Base-by-base conservation (phyloP, 148 eudicot genomes). In the Mesembryanthemum crystallinum region DNA sequence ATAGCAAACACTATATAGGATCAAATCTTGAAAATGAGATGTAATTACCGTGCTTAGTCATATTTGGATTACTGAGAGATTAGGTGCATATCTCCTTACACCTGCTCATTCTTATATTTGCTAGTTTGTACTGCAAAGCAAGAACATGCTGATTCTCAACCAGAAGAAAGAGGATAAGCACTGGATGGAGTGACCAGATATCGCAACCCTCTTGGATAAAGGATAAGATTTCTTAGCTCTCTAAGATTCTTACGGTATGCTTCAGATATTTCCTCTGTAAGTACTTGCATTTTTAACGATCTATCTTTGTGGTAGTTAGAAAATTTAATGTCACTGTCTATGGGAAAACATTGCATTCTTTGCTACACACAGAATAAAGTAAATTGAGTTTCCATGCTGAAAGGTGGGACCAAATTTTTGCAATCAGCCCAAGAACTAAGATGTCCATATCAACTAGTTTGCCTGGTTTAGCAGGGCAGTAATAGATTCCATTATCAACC, bases 181-280 rank as follows among this genome's bases (percentile, higher is more conserved):
- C 52, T 28, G 23, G 49, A 49, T 37, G 66, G 64, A 49, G 69
- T 77, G 47, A 72, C 71, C 64, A 77, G 80, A 72, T n/a, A 61
- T 72, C 58, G 27, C 77, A 73, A 69, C 21, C 74, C 70, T 67
- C 45, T 60, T 62, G 83, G 77, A 77, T 77, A 76, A 33, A 77
- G 58, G 74, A 81, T 81, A 76, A 77, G 80, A 81, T 81, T 72
- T 77, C 80, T 72, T 76, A 81, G 77, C 76, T 33, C 52, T 47
- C 76, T 30, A 60, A 66, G 42, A 72, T 57, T 30, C 49, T 76
- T 67, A 62, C 32, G 47, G 73, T 62, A 59, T 67, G 57, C 45
- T 14, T 27, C 66, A 24, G 25, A 62, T 62, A 15, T 6, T 21
- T 62, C 37, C 10, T 62, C 66, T 62, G 66, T 15, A 29, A 29